A percentile compares a stretch with the other conserved stretches of the same genome.
Evolutionary conservation across 192 early-diverging fungal species (phyloP).

Genomic region (Chytriomyces confervae): DNA sequence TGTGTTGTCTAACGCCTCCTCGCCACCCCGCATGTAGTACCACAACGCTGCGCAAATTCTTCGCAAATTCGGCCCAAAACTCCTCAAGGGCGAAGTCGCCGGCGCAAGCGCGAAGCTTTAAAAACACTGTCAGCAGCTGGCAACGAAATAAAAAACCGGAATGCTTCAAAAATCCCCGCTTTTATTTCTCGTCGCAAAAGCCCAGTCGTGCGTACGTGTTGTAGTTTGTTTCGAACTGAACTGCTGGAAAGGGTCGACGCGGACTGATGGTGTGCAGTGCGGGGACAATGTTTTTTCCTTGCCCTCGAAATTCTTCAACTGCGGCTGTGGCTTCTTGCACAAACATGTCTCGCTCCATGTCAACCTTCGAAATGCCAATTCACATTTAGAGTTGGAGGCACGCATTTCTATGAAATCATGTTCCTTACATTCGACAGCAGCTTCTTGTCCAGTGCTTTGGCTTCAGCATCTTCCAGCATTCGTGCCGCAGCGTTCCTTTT

Average conservation of each 20-base stretch:
- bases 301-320: slow-evolving; percentile 10
- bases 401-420: not conserved
- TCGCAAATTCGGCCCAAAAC: slow-evolving; percentile 35
- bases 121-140: not conserved
- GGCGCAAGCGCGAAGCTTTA: slow-evolving; percentile 28
- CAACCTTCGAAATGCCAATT: not conserved
- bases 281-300: slow-evolving; percentile 21
- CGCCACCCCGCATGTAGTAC: not conserved
- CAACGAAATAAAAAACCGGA: not conserved
- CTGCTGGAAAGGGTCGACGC: slow-evolving; percentile 15
- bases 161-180: not conserved
- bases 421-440: not conserved
- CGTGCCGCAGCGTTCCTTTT: not conserved
- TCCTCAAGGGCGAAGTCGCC: slow-evolving; percentile 35
- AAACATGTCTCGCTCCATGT: not conserved
- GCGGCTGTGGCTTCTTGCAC: not conserved
- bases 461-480: not conserved
- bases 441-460: not conserved
- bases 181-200: slow-evolving; percentile 3
- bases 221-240: slow-evolving; percentile 7
- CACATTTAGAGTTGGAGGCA: not conserved
- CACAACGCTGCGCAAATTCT: slow-evolving; percentile 36
- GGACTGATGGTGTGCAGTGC: slow-evolving; percentile 7
- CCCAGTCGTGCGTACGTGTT: slow-evolving; percentile 20
- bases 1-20: not conserved